A percentile compares a stretch with the other conserved stretches of the same genome.
These are phyloP conservation scores for Cutaneotrichosporon spelunceum DNA, from an alignment of 1,284 basidiomycete species.

Conservation along the genomic window DNA sequence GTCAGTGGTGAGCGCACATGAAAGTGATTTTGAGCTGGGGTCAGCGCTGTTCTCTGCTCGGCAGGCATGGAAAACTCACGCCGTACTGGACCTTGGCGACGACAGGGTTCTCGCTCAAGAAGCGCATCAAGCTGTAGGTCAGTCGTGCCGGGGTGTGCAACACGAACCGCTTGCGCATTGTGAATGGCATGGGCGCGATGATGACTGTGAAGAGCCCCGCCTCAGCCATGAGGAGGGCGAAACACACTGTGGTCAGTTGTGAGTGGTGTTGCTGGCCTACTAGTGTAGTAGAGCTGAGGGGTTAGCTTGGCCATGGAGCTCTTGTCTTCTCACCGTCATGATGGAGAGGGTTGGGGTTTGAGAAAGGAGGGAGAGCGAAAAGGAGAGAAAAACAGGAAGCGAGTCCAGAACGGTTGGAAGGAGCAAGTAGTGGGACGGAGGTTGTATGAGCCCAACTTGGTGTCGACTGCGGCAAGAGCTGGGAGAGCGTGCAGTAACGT, in stretches of 20 bases:
- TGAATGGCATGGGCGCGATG: conserved; percentile 51
- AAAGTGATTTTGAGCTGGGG: conserved; percentile 79
- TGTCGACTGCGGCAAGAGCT: too few species aligned
- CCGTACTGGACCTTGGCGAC: conserved; percentile 57
- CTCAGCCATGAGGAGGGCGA: conserved; percentile 49
- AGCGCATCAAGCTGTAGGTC: conserved; percentile 47
- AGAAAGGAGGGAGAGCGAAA: conserved; percentile 1
- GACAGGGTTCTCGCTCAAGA: conserved; percentile 53
- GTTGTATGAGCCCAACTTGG: too few species aligned
- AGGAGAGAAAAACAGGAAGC: too few species aligned
- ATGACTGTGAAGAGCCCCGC: conserved; percentile 47
- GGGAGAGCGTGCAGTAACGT: too few species aligned
- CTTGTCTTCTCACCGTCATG: conserved; percentile 27
- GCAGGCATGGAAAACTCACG: conserved; percentile 30
- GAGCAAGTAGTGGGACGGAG: too few species aligned
- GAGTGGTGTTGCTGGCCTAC: conserved; percentile 25
- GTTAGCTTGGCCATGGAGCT: background rate
- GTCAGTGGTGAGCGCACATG: conserved; percentile 60
- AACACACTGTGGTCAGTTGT: conserved; percentile 43
- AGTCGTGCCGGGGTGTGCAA: background rate
- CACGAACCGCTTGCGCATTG: conserved; percentile 49
- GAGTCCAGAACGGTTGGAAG: too few species aligned
- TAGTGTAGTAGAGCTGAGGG: conserved; percentile 47
- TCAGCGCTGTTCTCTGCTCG: conserved; percentile 15
- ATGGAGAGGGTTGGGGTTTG: conserved; percentile 5